Percentiles rank a stretch among this genome's conserved stretches.
Conservation (phyloP, 805 yeast species). For the Hagleromyces aurorensis region DNA sequence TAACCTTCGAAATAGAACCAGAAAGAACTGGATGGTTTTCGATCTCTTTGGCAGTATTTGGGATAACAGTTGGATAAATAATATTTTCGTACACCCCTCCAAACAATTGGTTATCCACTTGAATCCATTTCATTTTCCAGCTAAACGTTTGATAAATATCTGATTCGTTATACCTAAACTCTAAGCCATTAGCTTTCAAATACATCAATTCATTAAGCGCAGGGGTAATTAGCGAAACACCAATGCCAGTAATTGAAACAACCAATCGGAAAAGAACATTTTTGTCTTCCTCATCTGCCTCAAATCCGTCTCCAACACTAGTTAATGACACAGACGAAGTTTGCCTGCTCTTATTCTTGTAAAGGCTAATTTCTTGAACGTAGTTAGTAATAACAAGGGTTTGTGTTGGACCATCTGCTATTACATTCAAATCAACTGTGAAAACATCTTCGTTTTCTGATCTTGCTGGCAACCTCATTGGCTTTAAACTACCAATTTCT, state of each 20-base stretch:
- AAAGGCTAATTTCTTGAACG: slow-evolving; percentile 69
- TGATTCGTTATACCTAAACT: slow-evolving; percentile 72
- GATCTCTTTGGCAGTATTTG: slow-evolving; percentile 76
- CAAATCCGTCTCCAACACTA: slow-evolving; percentile 41
- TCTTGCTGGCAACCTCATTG: slow-evolving; percentile 63
- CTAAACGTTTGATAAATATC: slow-evolving; percentile 75
- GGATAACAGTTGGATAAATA: slow-evolving; percentile 82
- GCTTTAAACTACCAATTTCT: slow-evolving; percentile 86
- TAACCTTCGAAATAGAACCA: slow-evolving; percentile 72
- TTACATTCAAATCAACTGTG: slow-evolving; percentile 80
- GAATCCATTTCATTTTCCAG: slow-evolving; percentile 86
- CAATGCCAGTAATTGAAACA: slow-evolving; percentile 74
- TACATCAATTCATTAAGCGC: slow-evolving; percentile 74
- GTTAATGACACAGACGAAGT: slow-evolving; percentile 29
- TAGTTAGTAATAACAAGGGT: slow-evolving; percentile 77
- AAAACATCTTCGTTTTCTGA: slow-evolving; percentile 32
- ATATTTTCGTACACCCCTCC: slow-evolving; percentile 86
- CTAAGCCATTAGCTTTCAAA: slow-evolving; percentile 73
- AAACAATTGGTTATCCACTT: slow-evolving; percentile 83
- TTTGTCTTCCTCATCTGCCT: slow-evolving; percentile 36
- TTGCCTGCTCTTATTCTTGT: slow-evolving; percentile 38
- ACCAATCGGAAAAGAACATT: slow-evolving; percentile 36
- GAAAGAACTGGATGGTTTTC: slow-evolving; percentile 86
- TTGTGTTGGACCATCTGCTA: slow-evolving; percentile 94
- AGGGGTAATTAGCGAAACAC: slow-evolving; percentile 73